Evolutionary conservation across 2,329 filamentous ascomycete genomes (phyloP).

Genomic region (Curvularia lunata): DNA sequence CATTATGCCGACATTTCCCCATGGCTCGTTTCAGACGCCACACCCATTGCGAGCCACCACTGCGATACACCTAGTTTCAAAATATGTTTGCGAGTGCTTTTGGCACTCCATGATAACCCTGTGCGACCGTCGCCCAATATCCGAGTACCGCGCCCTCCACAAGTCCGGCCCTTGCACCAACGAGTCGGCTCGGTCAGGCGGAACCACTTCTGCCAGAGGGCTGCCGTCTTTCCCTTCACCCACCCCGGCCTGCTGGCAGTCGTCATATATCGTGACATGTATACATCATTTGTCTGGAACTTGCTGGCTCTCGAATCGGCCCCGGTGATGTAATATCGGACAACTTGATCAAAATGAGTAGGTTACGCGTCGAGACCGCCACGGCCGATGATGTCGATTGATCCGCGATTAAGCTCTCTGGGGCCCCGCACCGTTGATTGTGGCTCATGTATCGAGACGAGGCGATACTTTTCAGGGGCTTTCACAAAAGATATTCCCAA

Average conservation of each 20-base stretch:
- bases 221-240: slow-evolving; percentile 2
- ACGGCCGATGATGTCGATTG: slow-evolving; percentile 16
- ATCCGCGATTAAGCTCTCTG: slow-evolving; percentile 31
- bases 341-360: slow-evolving; percentile 8
- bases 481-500: slow-evolving; percentile 23
- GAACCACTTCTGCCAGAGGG: slow-evolving; percentile 3
- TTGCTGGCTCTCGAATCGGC: slow-evolving; percentile 8
- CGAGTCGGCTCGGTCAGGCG: slow-evolving; percentile 1
- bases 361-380: slow-evolving; percentile 22
- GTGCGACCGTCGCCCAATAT: slow-evolving; percentile 18
- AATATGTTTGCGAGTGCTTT: background rate
- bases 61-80: slow-evolving; percentile 16
- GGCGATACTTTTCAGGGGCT: slow-evolving; percentile 23
- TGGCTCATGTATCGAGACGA: slow-evolving; percentile 27
- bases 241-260: slow-evolving; percentile 3
- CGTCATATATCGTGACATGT: slow-evolving; percentile 1
- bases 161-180: background rate
- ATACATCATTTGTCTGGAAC: slow-evolving; percentile 1
- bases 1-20: slow-evolving; percentile 19
- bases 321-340: slow-evolving; percentile 20
- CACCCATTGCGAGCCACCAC: slow-evolving; percentile 4
- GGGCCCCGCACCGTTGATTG: slow-evolving; percentile 33
- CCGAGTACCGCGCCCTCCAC: slow-evolving; percentile 7
- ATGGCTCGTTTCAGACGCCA: slow-evolving; percentile 6
- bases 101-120: slow-evolving; percentile 2